Conservation (phyloP, 2,329 filamentous ascomycete genomes). For the Apiospora arundinis region DNA sequence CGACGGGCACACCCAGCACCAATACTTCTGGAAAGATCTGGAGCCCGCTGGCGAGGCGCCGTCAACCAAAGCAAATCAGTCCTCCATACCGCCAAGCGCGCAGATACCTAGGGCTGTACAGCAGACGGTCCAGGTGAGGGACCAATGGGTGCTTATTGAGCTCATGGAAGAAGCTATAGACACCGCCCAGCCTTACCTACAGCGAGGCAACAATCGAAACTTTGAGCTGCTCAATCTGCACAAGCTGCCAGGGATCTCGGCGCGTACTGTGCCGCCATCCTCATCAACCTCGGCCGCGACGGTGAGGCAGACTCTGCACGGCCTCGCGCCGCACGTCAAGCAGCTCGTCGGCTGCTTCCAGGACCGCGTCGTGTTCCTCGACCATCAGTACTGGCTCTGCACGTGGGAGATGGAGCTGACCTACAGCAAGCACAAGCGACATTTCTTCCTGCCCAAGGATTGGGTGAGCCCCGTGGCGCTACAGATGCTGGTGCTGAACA, state of each 20-base stretch:
- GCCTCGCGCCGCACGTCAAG: constrained; percentile 4
- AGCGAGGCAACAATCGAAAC: not conserved
- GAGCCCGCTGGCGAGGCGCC: no score
- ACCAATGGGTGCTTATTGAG: not conserved
- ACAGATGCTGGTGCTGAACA: not conserved
- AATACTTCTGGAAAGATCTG: not conserved
- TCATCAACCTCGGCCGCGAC: not conserved
- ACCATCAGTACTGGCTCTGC: constrained; percentile 4
- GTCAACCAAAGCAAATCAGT: no score
- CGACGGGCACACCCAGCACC: not conserved
- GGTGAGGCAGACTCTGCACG: not conserved
- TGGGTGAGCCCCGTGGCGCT: not conserved
- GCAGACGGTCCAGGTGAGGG: not conserved
- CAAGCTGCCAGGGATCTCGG: not conserved
- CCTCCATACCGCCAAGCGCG: no score
- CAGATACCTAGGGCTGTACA: no score
- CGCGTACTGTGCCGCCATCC: no score
- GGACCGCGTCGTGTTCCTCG: not conserved
- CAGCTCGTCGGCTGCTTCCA: not conserved
- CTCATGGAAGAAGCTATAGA: not conserved
- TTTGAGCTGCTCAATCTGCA: not conserved
- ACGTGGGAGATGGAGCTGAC: not conserved
- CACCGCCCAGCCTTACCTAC: not conserved
- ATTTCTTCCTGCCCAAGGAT: constrained; percentile 1
- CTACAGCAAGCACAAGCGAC: not conserved